Base-by-base conservation (phyloP, 495 filamentous ascomycete genomes). In the Saxophila tyrrhenica region DNA sequence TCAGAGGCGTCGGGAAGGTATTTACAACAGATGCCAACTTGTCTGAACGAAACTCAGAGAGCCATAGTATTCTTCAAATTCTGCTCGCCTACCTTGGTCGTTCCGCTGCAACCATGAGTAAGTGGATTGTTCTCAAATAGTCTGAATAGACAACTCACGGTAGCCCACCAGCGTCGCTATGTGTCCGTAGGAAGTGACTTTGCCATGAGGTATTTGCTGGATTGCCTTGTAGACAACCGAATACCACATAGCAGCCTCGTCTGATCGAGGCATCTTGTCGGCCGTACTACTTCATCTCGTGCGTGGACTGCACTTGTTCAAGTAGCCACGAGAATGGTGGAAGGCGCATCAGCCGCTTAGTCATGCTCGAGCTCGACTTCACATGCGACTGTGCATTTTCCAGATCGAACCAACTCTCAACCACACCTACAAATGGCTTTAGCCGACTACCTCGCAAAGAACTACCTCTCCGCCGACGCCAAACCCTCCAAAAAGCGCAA, bases 381-480 rank as follows among this genome's bases (percentile, higher is more conserved):
- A 23, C 10, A 48, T 20, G 21, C 20, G 10, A 23, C 24, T 48
- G 7, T 21, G 5, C n/a, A 17, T 8, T 5, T n/a, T 44, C 17
- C 41, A 44, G 16, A 44, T 44, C 41, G 20, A 44, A 17, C 16
- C 41, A 17, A 50, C 23, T 24, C 10, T 48, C 51, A 60, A 35
- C 29, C 29, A 13, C 29, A 13, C 13, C 5, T 35, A 35, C 29
- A 35, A 35, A 74, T 72, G 67, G 78, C 83, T 51, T 79, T 95
- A 59, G 83, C 89, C 24, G 79, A 81, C 69, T 99, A 97, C 69
- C 83, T 99, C 48, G 90, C 92, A 50, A 85, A 89, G 60, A 94
- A 89, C 69, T 99, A 99, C 71, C 83, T 99, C 35, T 87, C 78
- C 3, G 85, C 87, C 25, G 87, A 91, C 66, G 71, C 81, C 41